These are phyloP conservation scores for Hyaloperonospora arabidopsidis DNA, from an alignment of 352 stramenopile species.

Conservation along the genomic window DNA sequence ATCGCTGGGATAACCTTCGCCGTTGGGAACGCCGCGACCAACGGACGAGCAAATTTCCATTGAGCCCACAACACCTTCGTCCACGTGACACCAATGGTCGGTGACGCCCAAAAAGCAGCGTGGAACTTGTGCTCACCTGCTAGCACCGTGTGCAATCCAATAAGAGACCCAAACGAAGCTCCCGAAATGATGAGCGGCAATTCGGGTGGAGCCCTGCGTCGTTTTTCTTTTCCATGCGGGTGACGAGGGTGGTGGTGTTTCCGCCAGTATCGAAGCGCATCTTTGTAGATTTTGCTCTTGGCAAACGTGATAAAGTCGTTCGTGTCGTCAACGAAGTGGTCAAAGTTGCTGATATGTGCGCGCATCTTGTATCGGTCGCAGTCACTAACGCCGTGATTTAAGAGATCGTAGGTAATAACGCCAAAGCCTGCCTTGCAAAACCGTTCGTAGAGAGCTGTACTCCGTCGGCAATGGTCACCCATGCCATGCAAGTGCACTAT, in stretches of 20 bases:
- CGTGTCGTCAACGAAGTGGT: constrained; percentile 38
- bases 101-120: constrained; percentile 27
- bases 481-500: constrained; percentile 55
- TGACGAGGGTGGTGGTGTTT: constrained; percentile 27
- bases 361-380: constrained; percentile 29
- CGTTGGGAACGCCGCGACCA: constrained; percentile 29
- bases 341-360: constrained; percentile 32
- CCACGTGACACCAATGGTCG: constrained; percentile 32
- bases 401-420: constrained; percentile 50
- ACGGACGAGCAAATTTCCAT: constrained; percentile 24
- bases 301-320: constrained; percentile 38
- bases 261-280: constrained; percentile 26
- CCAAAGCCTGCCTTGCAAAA: constrained; percentile 41
- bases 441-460: constrained; percentile 39
- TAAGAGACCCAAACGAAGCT: constrained; percentile 33
- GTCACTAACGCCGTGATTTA: constrained; percentile 39
- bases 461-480: constrained; percentile 50
- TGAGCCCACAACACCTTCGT: constrained; percentile 32
- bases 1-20: constrained; percentile 36
- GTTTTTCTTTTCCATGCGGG: constrained; percentile 22
- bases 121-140: constrained; percentile 36
- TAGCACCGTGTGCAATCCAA: constrained; percentile 36
- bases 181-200: constrained; percentile 35
- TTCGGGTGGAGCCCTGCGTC: constrained; percentile 13
- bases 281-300: constrained; percentile 27